A percentile compares a stretch with the other conserved stretches of the same genome.
phyloP scores from a whole-genome alignment of 2,329 filamentous ascomycete genomes.

The Aspergillus sclerotialis region DNA sequence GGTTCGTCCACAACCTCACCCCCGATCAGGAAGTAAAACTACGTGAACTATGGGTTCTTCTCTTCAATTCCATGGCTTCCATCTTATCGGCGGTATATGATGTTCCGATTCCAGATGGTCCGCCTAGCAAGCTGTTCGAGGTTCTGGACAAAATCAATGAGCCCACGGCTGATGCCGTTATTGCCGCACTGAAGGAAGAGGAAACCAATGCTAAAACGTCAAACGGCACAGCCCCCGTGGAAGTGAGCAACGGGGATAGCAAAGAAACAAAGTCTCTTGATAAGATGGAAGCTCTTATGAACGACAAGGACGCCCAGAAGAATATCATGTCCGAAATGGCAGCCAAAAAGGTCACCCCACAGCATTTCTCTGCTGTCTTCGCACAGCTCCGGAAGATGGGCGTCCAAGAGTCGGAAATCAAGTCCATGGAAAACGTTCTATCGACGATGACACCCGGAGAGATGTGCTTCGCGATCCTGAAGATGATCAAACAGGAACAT shows the following conservation, averaged over 20 bases:
- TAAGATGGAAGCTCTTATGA: constrained; percentile 12
- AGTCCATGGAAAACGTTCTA: constrained; percentile 72
- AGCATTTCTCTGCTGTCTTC: constrained; percentile 13
- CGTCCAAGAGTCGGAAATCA: constrained; percentile 26
- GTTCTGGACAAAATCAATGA: constrained; percentile 13
- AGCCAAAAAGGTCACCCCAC: constrained; percentile 8
- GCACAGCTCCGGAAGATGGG: constrained; percentile 12
- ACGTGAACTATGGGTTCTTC: constrained; percentile 69
- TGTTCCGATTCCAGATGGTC: constrained; percentile 23
- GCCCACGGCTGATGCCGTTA: constrained; percentile 14
- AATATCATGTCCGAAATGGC: neutral
- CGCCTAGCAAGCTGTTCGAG: constrained; percentile 13
- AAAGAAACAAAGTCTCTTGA: constrained; percentile 5
- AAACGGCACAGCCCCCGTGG: neutral
- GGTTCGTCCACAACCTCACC: constrained; percentile 65
- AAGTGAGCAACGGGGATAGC: neutral
- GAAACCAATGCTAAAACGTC: constrained; percentile 1
- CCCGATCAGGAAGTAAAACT: constrained; percentile 77
- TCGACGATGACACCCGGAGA: constrained; percentile 66
- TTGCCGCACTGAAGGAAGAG: constrained; percentile 10
- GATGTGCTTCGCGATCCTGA: constrained; percentile 73
- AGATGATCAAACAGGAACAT: constrained; percentile 86
- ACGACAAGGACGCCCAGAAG: constrained; percentile 8
- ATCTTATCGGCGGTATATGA: constrained; percentile 21
- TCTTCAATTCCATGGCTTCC: constrained; percentile 13